A percentile compares a stretch with the other conserved stretches of the same genome.
Evolutionary conservation across 2,329 filamentous ascomycete species (phyloP).

Genomic region (Alternaria hordeiaustralica): DNA sequence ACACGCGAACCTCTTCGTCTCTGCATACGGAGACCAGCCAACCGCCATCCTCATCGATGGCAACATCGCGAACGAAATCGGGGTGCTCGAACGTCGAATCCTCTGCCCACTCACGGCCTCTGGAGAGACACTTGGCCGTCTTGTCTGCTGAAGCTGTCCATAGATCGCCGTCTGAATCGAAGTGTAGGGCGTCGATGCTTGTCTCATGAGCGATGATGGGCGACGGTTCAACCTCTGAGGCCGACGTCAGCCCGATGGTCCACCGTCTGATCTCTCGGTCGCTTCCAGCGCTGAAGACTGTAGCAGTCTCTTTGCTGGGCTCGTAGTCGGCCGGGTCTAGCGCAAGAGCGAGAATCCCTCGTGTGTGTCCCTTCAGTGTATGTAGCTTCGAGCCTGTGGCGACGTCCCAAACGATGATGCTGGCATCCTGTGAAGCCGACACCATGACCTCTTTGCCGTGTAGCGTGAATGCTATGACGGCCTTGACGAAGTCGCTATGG

Average conservation of each 20-base stretch:
- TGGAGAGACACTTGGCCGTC: slow-evolving; percentile 78
- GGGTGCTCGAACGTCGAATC: slow-evolving; percentile 80
- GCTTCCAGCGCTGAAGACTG: slow-evolving; percentile 76
- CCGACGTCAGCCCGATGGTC: slow-evolving; percentile 57
- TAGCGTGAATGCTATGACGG: slow-evolving; percentile 69
- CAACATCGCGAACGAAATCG: slow-evolving; percentile 87
- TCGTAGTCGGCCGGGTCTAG: slow-evolving; percentile 66
- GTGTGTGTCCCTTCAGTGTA: slow-evolving; percentile 76
- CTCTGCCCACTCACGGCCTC: slow-evolving; percentile 70
- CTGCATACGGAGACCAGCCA: slow-evolving; percentile 88
- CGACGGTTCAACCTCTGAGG: slow-evolving; percentile 49
- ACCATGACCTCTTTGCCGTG: slow-evolving; percentile 63
- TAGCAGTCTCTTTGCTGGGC: slow-evolving; percentile 47
- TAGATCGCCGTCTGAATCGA: slow-evolving; percentile 75
- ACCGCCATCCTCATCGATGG: slow-evolving; percentile 69
- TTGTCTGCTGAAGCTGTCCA: slow-evolving; percentile 96
- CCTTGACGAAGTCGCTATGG: slow-evolving; percentile 91
- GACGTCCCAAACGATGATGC: slow-evolving; percentile 77
- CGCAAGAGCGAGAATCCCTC: slow-evolving; percentile 80
- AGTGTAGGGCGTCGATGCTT: slow-evolving; percentile 81
- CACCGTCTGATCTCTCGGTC: slow-evolving; percentile 73
- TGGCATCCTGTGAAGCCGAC: slow-evolving; percentile 56
- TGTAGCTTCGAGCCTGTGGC: slow-evolving; percentile 72
- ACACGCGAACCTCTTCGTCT: slow-evolving; percentile 90
- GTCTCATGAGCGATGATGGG: slow-evolving; percentile 84